These are phyloP conservation scores for Talaromyces proteolyticus DNA, from an alignment of 495 filamentous ascomycete species.

Conservation along the genomic window DNA sequence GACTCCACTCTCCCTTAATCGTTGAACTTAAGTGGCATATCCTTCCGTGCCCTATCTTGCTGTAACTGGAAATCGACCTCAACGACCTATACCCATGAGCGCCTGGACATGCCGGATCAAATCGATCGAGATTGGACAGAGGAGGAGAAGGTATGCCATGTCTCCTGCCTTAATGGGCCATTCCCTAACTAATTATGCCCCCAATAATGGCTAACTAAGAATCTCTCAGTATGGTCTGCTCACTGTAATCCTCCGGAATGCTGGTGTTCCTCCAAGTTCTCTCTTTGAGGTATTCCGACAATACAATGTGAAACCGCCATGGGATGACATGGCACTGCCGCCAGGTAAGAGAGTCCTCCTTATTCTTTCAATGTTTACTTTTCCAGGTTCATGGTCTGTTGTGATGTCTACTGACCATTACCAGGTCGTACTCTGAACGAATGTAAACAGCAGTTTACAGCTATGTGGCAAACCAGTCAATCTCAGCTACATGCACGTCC, in stretches of 20 bases:
- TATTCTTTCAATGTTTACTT: too few species aligned
- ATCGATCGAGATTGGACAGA: slow-evolving; percentile 50
- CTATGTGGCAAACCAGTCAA: slow-evolving; percentile 22
- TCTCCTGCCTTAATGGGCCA: not conserved
- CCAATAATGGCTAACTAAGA: not conserved
- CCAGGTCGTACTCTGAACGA: slow-evolving; percentile 39
- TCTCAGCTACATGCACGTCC: slow-evolving; percentile 13
- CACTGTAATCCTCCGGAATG: slow-evolving; percentile 56
- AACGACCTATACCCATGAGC: slow-evolving; percentile 25
- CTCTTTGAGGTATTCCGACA: slow-evolving; percentile 46
- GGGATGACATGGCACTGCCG: slow-evolving; percentile 55
- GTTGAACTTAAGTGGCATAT: too few species aligned
- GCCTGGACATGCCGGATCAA: slow-evolving; percentile 40
- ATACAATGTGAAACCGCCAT: slow-evolving; percentile 42
- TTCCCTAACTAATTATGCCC: too few species aligned
- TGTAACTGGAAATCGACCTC: too few species aligned
- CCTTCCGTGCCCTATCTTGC: too few species aligned
- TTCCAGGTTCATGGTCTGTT: too few species aligned
- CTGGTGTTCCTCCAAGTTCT: slow-evolving; percentile 40
- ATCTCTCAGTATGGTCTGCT: slow-evolving; percentile 45
- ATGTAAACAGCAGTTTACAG: slow-evolving; percentile 31
- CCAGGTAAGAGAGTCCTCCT: slow-evolving; percentile 32
- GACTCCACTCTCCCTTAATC: too few species aligned
- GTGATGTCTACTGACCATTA: not conserved
- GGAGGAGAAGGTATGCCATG: slow-evolving; percentile 50